Evolutionary conservation across 441 rosid species (phyloP).

Genomic region (Populus hybrid): DNA sequence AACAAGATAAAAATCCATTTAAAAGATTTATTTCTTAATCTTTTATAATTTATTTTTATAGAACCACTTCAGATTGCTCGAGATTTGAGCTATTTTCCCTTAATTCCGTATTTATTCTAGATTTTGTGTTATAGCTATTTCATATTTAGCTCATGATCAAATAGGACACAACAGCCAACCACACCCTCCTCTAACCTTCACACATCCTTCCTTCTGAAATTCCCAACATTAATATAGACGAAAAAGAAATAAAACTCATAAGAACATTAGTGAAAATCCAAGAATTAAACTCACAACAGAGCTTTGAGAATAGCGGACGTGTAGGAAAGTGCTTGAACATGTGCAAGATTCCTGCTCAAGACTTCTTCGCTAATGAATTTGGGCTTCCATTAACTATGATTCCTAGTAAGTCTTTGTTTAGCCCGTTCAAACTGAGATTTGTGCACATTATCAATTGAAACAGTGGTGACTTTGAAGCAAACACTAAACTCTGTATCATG

Average conservation of each 20-base stretch:
- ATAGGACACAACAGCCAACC: not conserved
- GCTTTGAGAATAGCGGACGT: slow-evolving; percentile 94
- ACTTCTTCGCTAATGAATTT: slow-evolving; percentile 96
- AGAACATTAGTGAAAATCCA: not conserved
- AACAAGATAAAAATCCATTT: no score
- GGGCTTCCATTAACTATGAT: slow-evolving; percentile 93
- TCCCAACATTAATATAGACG: not conserved
- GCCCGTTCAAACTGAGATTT: not conserved
- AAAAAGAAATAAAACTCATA: not conserved
- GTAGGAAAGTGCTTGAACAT: slow-evolving; percentile 94
- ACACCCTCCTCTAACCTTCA: not conserved
- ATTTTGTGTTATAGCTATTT: no score
- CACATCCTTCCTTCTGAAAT: not conserved
- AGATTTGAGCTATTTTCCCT: no score
- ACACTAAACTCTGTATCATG: not conserved
- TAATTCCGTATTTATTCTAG: no score
- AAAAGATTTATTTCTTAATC: no score
- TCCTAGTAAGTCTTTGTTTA: slow-evolving; percentile 48
- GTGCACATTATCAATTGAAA: not conserved
- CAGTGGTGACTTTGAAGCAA: not conserved
- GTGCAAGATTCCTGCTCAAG: slow-evolving; percentile 96
- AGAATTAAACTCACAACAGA: slow-evolving; percentile 38
- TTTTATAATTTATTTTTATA: no score
- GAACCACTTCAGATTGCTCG: no score
- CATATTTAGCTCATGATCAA: no score